These are phyloP conservation scores for Aspergillus sojae DNA, from an alignment of 2,329 filamentous ascomycete species.

Conservation along the genomic window DNA sequence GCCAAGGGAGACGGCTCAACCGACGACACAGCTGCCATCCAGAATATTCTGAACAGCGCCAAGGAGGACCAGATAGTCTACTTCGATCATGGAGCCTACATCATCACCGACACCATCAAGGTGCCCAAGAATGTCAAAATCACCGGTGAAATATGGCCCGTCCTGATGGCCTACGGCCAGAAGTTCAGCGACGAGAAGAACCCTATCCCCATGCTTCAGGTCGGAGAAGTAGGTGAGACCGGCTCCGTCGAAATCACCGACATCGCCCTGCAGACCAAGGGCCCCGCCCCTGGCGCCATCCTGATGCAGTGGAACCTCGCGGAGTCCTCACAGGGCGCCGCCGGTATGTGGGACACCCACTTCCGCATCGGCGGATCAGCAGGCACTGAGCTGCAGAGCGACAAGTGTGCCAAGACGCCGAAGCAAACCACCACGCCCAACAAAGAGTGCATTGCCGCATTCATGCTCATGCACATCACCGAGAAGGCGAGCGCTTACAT, in stretches of 20 bases:
- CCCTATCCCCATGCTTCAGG: conserved; percentile 81
- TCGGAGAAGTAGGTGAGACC: conserved; percentile 75
- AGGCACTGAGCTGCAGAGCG: conserved; percentile 79
- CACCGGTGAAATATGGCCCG: conserved; percentile 86
- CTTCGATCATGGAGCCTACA: conserved; percentile 66
- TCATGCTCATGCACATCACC: conserved; percentile 63
- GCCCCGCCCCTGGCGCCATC: conserved; percentile 82
- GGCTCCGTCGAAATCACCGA: conserved; percentile 87
- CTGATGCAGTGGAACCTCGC: conserved; percentile 90
- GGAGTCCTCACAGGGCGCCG: conserved; percentile 63
- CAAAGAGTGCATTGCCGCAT: conserved; percentile 71
- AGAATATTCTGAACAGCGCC: conserved; percentile 72
- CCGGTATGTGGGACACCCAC: conserved; percentile 94
- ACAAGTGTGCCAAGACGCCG: conserved; percentile 78
- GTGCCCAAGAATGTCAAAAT: conserved; percentile 78
- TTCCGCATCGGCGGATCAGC: conserved; percentile 86
- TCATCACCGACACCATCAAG: conserved; percentile 62
- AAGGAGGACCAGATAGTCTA: conserved; percentile 63
- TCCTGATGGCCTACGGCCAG: conserved; percentile 79
- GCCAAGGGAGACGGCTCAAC: conserved; percentile 85
- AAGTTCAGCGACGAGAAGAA: conserved; percentile 74
- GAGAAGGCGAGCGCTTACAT: conserved; percentile 68
- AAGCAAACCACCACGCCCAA: conserved; percentile 63
- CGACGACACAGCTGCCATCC: conserved; percentile 85
- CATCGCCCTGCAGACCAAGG: conserved; percentile 80